Evolutionary conservation across 2,329 filamentous ascomycete genomes (phyloP).

Genomic region (Alternaria postmessia): DNA sequence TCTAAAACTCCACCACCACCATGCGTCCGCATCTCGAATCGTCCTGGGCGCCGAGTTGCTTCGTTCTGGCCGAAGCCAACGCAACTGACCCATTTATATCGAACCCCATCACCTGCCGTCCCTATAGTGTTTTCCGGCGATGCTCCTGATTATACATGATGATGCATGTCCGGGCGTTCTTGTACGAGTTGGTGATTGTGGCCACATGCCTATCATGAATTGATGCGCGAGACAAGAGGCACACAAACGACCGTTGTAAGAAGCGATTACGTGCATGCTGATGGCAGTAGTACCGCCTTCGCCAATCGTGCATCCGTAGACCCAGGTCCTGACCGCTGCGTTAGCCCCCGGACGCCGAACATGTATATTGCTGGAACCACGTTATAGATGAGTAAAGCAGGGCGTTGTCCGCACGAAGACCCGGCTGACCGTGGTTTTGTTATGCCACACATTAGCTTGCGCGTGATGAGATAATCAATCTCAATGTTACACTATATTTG

Average conservation of each 20-base stretch:
- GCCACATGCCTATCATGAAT: not conserved
- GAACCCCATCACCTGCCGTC: not conserved
- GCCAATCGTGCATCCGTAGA: slow-evolving; percentile 10
- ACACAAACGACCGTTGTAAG: not conserved
- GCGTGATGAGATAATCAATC: not conserved
- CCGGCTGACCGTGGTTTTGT: not conserved
- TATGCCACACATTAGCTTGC: not conserved
- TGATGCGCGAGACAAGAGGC: slow-evolving; percentile 5
- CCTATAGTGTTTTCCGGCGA: not conserved
- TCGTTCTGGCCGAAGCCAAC: slow-evolving; percentile 1
- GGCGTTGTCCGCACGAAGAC: slow-evolving; percentile 7
- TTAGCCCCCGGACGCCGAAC: not conserved
- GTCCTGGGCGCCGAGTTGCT: not conserved
- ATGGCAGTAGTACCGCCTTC: slow-evolving; percentile 6
- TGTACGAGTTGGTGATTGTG: not conserved
- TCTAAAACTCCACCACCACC: not conserved
- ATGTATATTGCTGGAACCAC: not conserved
- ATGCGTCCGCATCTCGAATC: not conserved
- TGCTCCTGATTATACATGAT: slow-evolving; percentile 5
- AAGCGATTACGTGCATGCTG: slow-evolving; percentile 11
- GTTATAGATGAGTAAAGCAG: not conserved
- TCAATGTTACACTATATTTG: not conserved
- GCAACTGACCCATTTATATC: slow-evolving; percentile 5
- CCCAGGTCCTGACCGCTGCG: slow-evolving; percentile 1
- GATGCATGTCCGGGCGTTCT: not conserved